phyloP scores from a whole-genome alignment of 371 early-diverging fungal species.

The Lichtheimia hyalospora region DNA sequence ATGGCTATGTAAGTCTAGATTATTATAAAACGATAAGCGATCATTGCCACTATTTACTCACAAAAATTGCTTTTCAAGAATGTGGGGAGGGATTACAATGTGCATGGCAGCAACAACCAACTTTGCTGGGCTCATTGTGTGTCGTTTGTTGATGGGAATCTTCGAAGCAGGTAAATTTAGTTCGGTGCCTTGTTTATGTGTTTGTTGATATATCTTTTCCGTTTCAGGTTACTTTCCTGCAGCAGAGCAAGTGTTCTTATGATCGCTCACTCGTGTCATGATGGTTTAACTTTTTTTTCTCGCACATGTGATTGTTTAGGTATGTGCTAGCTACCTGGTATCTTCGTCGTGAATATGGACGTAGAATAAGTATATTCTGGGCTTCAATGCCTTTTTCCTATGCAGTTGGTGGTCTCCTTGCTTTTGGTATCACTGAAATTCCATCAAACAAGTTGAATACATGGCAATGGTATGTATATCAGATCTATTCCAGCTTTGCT shows the following conservation, averaged over 20 bases:
- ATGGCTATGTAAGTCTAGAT: background rate
- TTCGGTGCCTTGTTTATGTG: background rate
- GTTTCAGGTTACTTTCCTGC: background rate
- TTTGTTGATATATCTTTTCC: background rate
- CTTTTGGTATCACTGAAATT: background rate
- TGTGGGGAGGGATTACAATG: background rate
- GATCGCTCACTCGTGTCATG: background rate
- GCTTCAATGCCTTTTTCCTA: background rate
- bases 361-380: background rate
- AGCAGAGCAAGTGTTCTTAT: background rate
- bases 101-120: constrained; percentile 2
- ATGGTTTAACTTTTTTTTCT: background rate
- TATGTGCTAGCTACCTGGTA: background rate
- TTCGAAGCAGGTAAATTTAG: background rate
- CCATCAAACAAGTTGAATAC: background rate
- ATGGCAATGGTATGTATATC: constrained; percentile 1
- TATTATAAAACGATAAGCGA: no score
- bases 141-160: background rate
- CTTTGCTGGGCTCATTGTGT: constrained; percentile 2
- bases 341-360: background rate
- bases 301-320: background rate
- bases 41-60: no score
- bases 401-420: background rate
- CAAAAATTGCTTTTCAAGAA: background rate
- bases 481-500: no score